Percentiles rank a stretch among this genome's conserved stretches.
Evolutionary conservation across 257 asterid genomes (phyloP).

Genomic region (Verbena officinalis): DNA sequence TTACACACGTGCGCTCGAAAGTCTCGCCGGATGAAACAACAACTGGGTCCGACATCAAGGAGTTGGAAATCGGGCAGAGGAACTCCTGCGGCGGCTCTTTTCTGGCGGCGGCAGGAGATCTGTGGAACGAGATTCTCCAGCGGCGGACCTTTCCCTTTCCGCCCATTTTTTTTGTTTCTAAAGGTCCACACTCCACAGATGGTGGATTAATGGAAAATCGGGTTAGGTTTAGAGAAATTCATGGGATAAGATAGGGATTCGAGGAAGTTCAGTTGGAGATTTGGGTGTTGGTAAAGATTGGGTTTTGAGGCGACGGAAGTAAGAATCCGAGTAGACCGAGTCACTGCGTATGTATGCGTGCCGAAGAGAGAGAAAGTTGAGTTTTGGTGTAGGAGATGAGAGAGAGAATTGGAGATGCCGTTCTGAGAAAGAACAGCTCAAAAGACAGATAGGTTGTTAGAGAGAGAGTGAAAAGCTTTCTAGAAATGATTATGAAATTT

Average conservation of each 20-base stretch:
- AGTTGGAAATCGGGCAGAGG: constrained; percentile 73
- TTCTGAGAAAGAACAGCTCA: constrained; percentile 26
- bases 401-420: constrained; percentile 1
- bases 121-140: constrained; percentile 56
- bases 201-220: neutral
- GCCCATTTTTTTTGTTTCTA: constrained; percentile 39
- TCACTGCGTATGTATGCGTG: constrained; percentile 25
- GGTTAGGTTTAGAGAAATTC: constrained; percentile 28
- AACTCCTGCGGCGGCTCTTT: constrained; percentile 53
- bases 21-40: constrained; percentile 89
- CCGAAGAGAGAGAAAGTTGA: neutral
- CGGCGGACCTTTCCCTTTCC: constrained; percentile 56
- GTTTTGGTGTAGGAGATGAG: constrained; percentile 9
- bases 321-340: constrained; percentile 30
- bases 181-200: neutral
- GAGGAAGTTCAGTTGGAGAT: constrained; percentile 16
- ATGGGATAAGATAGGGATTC: constrained; percentile 15
- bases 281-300: constrained; percentile 20
- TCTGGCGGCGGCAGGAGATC: constrained; percentile 39
- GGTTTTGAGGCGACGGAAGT: constrained; percentile 18
- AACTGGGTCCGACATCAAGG: constrained; percentile 79
- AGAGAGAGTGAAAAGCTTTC: too few species aligned
- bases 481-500: too few species aligned
- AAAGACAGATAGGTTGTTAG: neutral
- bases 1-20: constrained; percentile 64